These are phyloP conservation scores for Suillus spraguei DNA, from an alignment of 768 basidiomycete species.

Conservation along the genomic window DNA sequence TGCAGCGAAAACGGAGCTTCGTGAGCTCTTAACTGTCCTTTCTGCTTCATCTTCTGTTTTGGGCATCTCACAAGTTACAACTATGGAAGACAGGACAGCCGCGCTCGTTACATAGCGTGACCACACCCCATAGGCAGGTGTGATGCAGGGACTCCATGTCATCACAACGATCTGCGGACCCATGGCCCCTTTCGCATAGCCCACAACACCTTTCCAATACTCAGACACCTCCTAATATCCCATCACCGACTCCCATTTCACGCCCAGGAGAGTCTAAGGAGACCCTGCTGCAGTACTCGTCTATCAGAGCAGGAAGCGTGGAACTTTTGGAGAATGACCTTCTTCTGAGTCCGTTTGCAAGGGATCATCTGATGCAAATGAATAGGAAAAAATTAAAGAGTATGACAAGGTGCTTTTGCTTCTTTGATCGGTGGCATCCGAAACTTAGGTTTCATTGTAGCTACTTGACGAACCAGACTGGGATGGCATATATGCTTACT, in stretches of 20 bases:
- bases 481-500: constrained; percentile 99
- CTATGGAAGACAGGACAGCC: no score
- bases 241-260: constrained; percentile 64
- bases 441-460: constrained; percentile 40
- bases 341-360: constrained; percentile 90
- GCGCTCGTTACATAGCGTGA: no score
- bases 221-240: constrained; percentile 47
- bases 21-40: no score
- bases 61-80: no score
- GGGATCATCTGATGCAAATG: constrained; percentile 74
- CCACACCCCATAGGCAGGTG: no score
- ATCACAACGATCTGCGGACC: constrained; percentile 45
- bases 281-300: constrained; percentile 77
- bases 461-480: constrained; percentile 92
- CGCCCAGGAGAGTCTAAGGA: constrained; percentile 70
- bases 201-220: constrained; percentile 74
- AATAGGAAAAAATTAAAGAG: constrained; percentile 69
- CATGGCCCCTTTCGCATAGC: constrained; percentile 78
- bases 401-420: constrained; percentile 82
- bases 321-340: constrained; percentile 94
- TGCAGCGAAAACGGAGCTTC: no score
- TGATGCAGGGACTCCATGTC: no score
- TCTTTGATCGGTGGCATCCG: neutral
- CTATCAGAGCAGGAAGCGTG: constrained; percentile 94
- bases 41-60: no score